phyloP scores from a whole-genome alignment of 2,329 filamentous ascomycete genomes.

The Neoarthrinium moseri region DNA sequence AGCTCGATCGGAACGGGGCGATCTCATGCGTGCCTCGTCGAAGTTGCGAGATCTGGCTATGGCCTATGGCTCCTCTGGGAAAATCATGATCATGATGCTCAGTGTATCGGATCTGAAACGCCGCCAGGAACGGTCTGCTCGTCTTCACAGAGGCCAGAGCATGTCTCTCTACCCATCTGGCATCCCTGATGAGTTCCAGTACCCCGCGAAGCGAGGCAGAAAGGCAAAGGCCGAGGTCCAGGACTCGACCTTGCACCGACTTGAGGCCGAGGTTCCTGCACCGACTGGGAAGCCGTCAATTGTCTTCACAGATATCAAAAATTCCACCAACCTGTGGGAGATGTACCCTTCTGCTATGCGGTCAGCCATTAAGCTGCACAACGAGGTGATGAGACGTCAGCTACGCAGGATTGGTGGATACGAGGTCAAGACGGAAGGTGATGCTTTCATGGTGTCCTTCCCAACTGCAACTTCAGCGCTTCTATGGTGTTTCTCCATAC shows the following conservation, averaged over 20 bases:
- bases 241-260: constrained; percentile 81
- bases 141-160: constrained; percentile 72
- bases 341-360: constrained; percentile 93
- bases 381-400: constrained; percentile 93
- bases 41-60: constrained; percentile 94
- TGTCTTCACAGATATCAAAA: constrained; percentile 99
- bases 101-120: constrained; percentile 89
- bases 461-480: constrained; percentile 92
- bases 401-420: constrained; percentile 92
- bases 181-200: constrained; percentile 67
- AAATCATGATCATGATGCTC: constrained; percentile 99
- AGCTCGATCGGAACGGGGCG: constrained; percentile 78
- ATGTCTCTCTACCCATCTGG: constrained; percentile 81
- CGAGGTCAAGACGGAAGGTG: constrained; percentile 99
- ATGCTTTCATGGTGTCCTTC: constrained; percentile 99
- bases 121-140: constrained; percentile 68
- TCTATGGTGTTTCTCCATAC: constrained; percentile 95
- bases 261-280: constrained; percentile 87
- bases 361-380: constrained; percentile 95
- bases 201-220: constrained; percentile 63
- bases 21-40: constrained; percentile 93
- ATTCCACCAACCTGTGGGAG: constrained; percentile 94
- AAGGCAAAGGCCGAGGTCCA: constrained; percentile 64
- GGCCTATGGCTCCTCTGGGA: constrained; percentile 88
- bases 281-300: constrained; percentile 89